phyloP scores from a whole-genome alignment of 106 monocot genomes.

The Platanthera guangdongensis region DNA sequence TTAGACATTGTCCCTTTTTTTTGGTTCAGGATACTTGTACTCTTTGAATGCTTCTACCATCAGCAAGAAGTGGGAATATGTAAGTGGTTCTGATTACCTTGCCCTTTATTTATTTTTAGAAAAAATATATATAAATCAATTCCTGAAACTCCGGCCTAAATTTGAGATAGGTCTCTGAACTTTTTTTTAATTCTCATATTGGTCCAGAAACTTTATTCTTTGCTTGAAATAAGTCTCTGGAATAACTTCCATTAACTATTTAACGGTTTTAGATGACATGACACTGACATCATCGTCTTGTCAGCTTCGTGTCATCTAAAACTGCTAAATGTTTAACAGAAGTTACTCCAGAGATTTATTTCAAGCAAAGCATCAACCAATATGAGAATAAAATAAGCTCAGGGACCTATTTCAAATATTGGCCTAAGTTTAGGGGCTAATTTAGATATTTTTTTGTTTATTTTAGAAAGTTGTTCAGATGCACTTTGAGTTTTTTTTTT shows the following conservation, averaged over 20 bases:
- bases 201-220: neutral
- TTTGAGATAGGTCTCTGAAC: too few species aligned
- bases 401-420: neutral
- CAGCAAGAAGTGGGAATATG: slow-evolving; percentile 76
- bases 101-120: neutral
- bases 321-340: too few species aligned
- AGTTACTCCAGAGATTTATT: neutral
- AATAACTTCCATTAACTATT: neutral
- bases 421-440: neutral
- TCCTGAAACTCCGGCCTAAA: neutral
- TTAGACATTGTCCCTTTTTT: neutral
- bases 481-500: too few species aligned
- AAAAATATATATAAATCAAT: neutral
- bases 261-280: neutral
- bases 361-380: neutral
- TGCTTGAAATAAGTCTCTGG: neutral
- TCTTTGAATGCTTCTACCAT: slow-evolving; percentile 88
- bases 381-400: neutral
- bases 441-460: neutral
- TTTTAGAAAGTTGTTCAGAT: neutral
- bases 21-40: slow-evolving; percentile 69
- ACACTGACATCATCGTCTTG: too few species aligned
- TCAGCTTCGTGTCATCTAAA: too few species aligned
- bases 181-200: neutral
- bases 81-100: slow-evolving; percentile 22